Evolutionary conservation across 495 filamentous ascomycete genomes (phyloP).

Genomic region (Cetradonia linearis): DNA sequence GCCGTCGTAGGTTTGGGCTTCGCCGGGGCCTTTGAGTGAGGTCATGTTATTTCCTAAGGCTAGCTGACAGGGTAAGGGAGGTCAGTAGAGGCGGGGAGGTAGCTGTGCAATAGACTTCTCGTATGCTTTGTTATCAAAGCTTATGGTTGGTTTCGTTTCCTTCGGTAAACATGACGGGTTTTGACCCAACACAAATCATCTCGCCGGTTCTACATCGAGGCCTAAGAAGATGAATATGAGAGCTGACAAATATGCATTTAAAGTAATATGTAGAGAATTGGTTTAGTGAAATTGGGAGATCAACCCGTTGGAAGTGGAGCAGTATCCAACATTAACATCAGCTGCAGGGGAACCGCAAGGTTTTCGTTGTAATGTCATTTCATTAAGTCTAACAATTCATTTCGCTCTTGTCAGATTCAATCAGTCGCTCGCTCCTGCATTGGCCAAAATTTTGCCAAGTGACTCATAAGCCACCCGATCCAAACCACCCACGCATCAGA

Average conservation of each 20-base stretch:
- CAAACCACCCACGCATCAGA: neutral
- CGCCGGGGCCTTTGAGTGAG: constrained; percentile 51
- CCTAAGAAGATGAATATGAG: neutral
- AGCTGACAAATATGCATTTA: neutral
- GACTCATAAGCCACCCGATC: constrained; percentile 3
- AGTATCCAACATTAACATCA: neutral
- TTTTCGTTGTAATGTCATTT: neutral
- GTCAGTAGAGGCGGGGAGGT: neutral
- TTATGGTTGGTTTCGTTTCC: neutral
- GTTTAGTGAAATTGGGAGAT: neutral
- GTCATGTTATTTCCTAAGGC: constrained; percentile 17
- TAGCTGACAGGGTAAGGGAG: neutral
- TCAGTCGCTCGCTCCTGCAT: constrained; percentile 1
- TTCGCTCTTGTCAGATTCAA: neutral
- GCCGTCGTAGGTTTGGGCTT: constrained; percentile 43
- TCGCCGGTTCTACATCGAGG: no score
- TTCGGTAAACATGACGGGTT: no score
- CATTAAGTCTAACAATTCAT: constrained; percentile 11
- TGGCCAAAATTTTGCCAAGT: neutral
- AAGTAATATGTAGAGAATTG: neutral
- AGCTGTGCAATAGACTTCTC: neutral
- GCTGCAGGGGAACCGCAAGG: neutral
- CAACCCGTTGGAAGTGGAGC: neutral
- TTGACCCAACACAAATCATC: no score
- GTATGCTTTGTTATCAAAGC: neutral